phyloP scores from a whole-genome alignment of 2,329 filamentous ascomycete genomes.

The Sphaerulina vaccinii region DNA sequence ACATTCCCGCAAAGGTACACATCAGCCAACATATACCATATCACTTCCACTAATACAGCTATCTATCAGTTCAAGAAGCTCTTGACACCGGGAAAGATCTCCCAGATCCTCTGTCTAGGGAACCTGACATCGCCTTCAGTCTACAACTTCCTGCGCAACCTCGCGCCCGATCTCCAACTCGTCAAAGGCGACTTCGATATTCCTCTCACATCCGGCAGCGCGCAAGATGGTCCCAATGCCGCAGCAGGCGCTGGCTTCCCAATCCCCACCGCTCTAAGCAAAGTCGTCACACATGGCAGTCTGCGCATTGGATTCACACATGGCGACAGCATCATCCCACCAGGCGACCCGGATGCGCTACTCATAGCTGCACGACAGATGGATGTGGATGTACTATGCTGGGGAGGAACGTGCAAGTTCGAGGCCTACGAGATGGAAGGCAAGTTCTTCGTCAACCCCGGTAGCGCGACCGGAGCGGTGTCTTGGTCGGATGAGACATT shows the following conservation, averaged over 20 bases:
- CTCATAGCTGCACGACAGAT: conserved; percentile 68
- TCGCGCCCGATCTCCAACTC: conserved; percentile 64
- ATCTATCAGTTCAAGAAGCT: conserved; percentile 52
- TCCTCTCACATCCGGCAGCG: conserved; percentile 57
- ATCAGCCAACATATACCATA: conserved; percentile 5
- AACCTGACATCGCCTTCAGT: conserved; percentile 59
- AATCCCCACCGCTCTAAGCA: conserved; percentile 55
- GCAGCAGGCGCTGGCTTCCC: conserved; percentile 29
- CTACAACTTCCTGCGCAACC: conserved; percentile 56
- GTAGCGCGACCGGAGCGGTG: conserved; percentile 66
- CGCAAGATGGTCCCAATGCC: conserved; percentile 16
- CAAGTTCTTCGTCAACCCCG: conserved; percentile 70
- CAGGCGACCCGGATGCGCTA: conserved; percentile 63
- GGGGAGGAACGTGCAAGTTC: conserved; percentile 68
- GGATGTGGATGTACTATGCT: conserved; percentile 68
- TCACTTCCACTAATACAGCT: background rate
- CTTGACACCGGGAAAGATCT: conserved; percentile 58
- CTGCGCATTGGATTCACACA: conserved; percentile 70
- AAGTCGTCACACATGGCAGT: conserved; percentile 68
- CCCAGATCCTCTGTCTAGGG: conserved; percentile 58
- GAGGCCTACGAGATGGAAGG: conserved; percentile 72
- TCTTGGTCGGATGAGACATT: conserved; percentile 51
- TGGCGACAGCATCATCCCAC: conserved; percentile 70
- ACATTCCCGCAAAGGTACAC: conserved; percentile 82
- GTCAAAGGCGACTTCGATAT: conserved; percentile 70